Conservation (phyloP, 164 flowering plant genomes). For the Aristolochia fimbriata region DNA sequence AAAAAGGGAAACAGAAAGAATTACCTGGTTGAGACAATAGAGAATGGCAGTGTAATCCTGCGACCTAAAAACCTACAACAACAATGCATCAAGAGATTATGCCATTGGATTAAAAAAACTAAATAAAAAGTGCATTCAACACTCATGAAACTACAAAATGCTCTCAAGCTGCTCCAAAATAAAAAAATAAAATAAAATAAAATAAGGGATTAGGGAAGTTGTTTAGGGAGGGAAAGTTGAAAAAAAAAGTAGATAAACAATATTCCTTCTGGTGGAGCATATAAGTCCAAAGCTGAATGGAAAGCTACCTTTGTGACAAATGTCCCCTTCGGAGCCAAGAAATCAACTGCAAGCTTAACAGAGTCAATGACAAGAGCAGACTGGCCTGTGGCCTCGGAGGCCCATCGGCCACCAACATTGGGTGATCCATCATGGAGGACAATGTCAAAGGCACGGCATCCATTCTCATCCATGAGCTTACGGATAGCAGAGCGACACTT, state of each 20-base stretch:
- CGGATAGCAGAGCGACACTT: slow-evolving; percentile 51
- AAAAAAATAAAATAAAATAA: no score
- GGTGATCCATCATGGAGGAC: slow-evolving; percentile 92
- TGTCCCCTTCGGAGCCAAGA: slow-evolving; percentile 72
- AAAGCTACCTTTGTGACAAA: slow-evolving; percentile 65
- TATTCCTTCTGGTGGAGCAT: no score
- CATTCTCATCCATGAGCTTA: slow-evolving; percentile 48
- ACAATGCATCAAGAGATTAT: background rate
- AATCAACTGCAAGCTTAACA: slow-evolving; percentile 64
- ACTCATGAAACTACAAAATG: background rate
- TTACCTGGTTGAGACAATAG: slow-evolving; percentile 81
- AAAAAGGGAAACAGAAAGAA: background rate
- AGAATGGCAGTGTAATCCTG: slow-evolving; percentile 80
- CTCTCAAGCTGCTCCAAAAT: no score
- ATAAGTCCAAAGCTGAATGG: no score
- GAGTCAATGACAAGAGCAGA: slow-evolving; percentile 78
- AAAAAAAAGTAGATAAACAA: no score
- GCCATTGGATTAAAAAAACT: background rate
- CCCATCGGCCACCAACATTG: slow-evolving; percentile 94
- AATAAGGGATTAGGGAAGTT: no score
- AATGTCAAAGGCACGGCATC: slow-evolving; percentile 56
- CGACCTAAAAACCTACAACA: slow-evolving; percentile 76
- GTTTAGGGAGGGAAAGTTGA: no score
- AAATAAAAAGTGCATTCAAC: background rate
- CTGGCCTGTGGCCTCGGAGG: slow-evolving; percentile 78